Base-by-base conservation (phyloP, 1,284 basidiomycete genomes). In the Apiotrichum laibachii region DNA sequence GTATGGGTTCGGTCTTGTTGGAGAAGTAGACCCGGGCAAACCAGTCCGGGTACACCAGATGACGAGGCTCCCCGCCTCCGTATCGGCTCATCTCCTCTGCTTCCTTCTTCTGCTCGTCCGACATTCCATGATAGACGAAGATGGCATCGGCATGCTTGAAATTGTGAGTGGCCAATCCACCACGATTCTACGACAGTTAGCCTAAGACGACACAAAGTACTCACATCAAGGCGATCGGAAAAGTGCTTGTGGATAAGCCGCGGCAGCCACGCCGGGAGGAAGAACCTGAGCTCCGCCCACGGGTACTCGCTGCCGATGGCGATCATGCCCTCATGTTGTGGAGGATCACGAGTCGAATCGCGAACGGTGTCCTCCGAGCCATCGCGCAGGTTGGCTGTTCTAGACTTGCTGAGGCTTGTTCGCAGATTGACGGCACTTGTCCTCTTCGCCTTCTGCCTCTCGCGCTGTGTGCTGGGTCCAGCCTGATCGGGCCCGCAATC, bases 1-100 rank as follows among this genome's bases (percentile, higher is more conserved):
- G 21, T 2, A 33, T 35, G 4, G 50, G 35, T 13, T 54, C 53
- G 7, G 62, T 58, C 13, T 37, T 42, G 31, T 53, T 53, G 11
- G 63, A 46, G 45, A 63, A 68, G 58, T 64, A 68, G 31, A 63
- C 64, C 10, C 57, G 46, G 8, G 61, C 49, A 13, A 68, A 48
- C 62, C 62, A 68, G 50, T 64, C 57, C 31, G 65, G 62, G 11
- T 53, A 39, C n/a, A 58, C 35, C 11, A 64, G 45, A 37, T 35
- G 13, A 1, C 55, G 22, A 10, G 53, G 18, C 42, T 21, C 49
- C 34, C 16, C 43, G 12, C 16, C 34, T 11, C 9, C 47, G 44
- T 22, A 31, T 31, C 26, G 26, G 26, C 26, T 45, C 49, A n/a
- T 19, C 15, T 26, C 37, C 34, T 59, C 53, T n/a, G 54, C 58